Base-by-base conservation (phyloP, 306 rosid genomes). In the Inga leiocalycina region DNA sequence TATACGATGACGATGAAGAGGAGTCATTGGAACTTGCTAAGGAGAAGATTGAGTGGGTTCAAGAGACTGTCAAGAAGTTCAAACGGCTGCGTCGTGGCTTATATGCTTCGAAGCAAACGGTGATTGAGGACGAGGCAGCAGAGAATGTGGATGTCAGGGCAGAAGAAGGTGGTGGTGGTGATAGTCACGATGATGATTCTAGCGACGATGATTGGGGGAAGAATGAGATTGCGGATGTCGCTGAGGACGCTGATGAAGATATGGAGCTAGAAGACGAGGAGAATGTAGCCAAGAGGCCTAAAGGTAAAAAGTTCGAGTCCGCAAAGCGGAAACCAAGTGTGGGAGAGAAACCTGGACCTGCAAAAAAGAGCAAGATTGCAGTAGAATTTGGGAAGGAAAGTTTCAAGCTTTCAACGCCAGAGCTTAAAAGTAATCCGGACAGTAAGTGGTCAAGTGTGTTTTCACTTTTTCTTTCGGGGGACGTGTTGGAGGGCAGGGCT, bases 191-290 rank as follows among this genome's bases (percentile, higher is more conserved):
- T 14, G 93, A 93, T 77, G 99, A 92, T 86, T 92, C 92, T 4
- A 79, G 85, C 4, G 98, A 92, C 56, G 95, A 91, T 48, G 98
- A 93, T 80, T 93, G 98, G 97, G 94, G 84, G 45, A 87, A 90
- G 78, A 89, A 84, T 85, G 89, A 62, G 77, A 92, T 44, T 44
- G 79, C 77, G 34, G 87, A 85, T 68, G 82, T 52, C 54, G 86
- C 39, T 67, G 94, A 78, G 62, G 88, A 83, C n/a, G 83, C 65
- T 37, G 92, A 87, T 8, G 92, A 86, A 62, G 89, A 83, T 79
- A 68, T 85, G 87, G 89, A 89, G 46, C 48, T 87, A 72, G 91
- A 82, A 22, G 94, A 82, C 1, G 89, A 84, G 77, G 86, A 83
- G 0, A 88, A 72, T 10, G 83, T 10, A 27, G 83, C 64, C 15